Evolutionary conservation across 2,329 filamentous ascomycete species (phyloP).

Genomic region (Ustulina deusta): DNA sequence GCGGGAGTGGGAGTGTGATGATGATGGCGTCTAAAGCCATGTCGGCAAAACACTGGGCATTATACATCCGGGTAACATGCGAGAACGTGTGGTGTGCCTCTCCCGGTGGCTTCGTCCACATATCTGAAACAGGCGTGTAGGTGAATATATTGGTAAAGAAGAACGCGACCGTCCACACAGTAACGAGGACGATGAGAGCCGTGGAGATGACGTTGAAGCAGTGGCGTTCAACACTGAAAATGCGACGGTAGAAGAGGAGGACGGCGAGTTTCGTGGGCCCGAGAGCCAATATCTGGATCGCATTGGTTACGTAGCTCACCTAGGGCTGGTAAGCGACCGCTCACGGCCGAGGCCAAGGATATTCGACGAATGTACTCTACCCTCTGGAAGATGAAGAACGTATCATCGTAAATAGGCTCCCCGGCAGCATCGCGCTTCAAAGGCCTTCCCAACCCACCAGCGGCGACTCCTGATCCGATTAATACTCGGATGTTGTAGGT

Average conservation of each 20-base stretch:
- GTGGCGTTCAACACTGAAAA: constrained; percentile 13
- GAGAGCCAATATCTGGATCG: constrained; percentile 21
- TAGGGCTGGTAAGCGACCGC: background rate
- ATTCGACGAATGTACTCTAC: constrained; percentile 1
- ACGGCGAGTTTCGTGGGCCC: constrained; percentile 24
- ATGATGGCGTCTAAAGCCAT: too few relatives aligned
- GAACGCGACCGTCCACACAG: constrained; percentile 19
- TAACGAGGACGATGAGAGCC: constrained; percentile 8
- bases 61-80: too few relatives aligned
- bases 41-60: too few relatives aligned
- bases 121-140: too few relatives aligned
- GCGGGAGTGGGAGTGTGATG: too few relatives aligned
- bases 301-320: constrained; percentile 14
- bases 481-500: background rate
- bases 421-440: constrained; percentile 23
- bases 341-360: too few relatives aligned
- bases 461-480: constrained; percentile 12
- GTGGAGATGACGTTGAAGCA: constrained; percentile 17
- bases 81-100: too few relatives aligned
- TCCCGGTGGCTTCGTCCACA: too few relatives aligned
- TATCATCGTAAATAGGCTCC: constrained; percentile 26
- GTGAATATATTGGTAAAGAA: constrained; percentile 21
- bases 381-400: constrained; percentile 26
- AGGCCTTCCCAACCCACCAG: too few relatives aligned
- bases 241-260: constrained; percentile 28